Conservation (phyloP, 2,329 filamentous ascomycete genomes). For the Colletotrichum chrysophilum region DNA sequence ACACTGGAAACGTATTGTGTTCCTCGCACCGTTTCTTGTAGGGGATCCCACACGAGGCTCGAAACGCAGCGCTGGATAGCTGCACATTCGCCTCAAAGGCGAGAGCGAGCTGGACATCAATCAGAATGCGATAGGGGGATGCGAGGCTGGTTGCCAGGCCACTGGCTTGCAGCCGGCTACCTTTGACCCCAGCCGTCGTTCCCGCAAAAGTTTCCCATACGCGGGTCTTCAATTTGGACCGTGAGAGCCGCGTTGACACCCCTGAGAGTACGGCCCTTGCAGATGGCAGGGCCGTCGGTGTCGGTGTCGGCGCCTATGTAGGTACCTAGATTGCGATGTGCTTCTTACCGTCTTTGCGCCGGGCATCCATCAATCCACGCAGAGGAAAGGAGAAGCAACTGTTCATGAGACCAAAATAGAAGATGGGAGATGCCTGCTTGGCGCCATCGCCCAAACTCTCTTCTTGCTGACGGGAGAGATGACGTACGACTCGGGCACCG, state of each 20-base stretch:
- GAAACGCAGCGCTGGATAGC: not conserved
- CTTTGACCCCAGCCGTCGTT: slow-evolving; percentile 5
- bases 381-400: not conserved
- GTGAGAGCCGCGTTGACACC: slow-evolving; percentile 15
- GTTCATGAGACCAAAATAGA: slow-evolving; percentile 5
- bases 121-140: not conserved
- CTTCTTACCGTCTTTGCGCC: not conserved
- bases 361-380: not conserved
- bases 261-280: slow-evolving; percentile 12
- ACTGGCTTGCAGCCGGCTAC: not conserved
- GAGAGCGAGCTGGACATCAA: not conserved
- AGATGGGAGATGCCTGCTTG: slow-evolving; percentile 18
- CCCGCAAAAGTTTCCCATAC: slow-evolving; percentile 5
- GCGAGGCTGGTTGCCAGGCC: not conserved
- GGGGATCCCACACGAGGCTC: not conserved
- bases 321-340: not conserved
- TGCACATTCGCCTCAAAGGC: not conserved
- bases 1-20: slow-evolving; percentile 11
- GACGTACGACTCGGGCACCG: slow-evolving; percentile 16
- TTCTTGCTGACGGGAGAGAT: slow-evolving; percentile 14
- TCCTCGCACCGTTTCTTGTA: not conserved
- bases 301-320: not conserved
- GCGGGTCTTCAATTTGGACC: slow-evolving; percentile 18
- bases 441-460: not conserved
- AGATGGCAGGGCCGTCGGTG: not conserved